Evolutionary conservation across 2,329 filamentous ascomycete species (phyloP), one percentile per base, ranked within the genome.

Genomic region (Myriosclerotinia duriaeana): DNA sequence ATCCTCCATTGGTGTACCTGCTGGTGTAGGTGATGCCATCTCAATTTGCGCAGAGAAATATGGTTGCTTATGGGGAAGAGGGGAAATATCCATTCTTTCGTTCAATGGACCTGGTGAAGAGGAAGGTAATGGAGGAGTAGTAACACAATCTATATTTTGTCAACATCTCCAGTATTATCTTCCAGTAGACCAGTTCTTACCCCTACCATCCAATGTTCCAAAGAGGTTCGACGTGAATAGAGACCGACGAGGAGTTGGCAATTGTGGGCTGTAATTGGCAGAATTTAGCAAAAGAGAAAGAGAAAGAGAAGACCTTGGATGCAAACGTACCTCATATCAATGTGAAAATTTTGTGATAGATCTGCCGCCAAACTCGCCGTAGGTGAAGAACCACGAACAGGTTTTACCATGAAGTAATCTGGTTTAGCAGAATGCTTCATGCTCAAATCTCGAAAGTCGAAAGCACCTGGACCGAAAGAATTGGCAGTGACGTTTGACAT

Each of bases 281-380:
- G 38, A 58, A 20, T 50, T 68, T 42, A 58, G 71, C 55, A 55
- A 34, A 60, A 46, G 30, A 36, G 36, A 12, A 50, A 52, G 53
- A 36, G 9, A 20, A 20, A 26, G 44, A 46, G 22, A 22, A 59
- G 17, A 34, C 6, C 30, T 38, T 40, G 2, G 17, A 55, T 48
- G 30, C 20, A 50, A 12, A 46, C 85, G 72, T 83, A 97, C 94
- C 93, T 97, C 76, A 90, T 92, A 79, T 97, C 93, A 77, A 98
- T 91, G 77, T 94, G 91, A 78, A 98, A 96, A 82, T 98, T 99
- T 77, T 97, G 93, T 67, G 93, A 97, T 74, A 98, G 84, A 79
- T 99, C 95, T 69, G 93, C 93, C 53, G 93, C 94, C 72, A 99
- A 82, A 76, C 92, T 96, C 63, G 92, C 88, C 46, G 93, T 93